Evolutionary conservation across 768 basidiomycete genomes (phyloP), one percentile per base, ranked within the genome.

Genomic region (Boletus huronensis): DNA sequence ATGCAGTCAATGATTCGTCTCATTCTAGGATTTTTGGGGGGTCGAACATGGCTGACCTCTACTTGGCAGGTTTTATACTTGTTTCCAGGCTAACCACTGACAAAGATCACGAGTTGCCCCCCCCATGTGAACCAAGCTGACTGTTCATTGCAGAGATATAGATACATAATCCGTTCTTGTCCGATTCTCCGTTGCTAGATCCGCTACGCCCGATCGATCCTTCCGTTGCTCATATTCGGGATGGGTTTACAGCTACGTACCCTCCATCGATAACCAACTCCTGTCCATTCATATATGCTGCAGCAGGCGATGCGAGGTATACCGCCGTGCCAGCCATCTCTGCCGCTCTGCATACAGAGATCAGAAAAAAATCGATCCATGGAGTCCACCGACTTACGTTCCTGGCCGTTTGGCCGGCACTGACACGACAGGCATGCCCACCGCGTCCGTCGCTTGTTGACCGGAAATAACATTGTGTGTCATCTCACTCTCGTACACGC

Each of bases 311-410:
- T 7, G 80, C 85, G 6, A 93, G 78, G 66, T 88, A 90, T 6
- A 92, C 77, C 0, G 75, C 88, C 9, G 89, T 88, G 8, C 86
- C 90, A 9, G 87, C 88, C 72, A 90, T 84, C 64, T 92, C 90
- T 55, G 79, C 75, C 1, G 78, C 82, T 40, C 89, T 90, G 48
- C 13, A 35, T 31, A 47, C 42, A 48, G 26, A 16, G 21, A 56
- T 56, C 21, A 53, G 54, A 40, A 51, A 43, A n/a, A n/a, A n/a
- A n/a, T n/a, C n/a, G n/a, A n/a, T n/a, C n/a, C n/a, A n/a, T 39
- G 5, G 32, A 32, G 2, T 16, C n/a, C 19, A 36, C 26, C 11
- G n/a, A 81, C 85, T 74, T 58, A 88, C 88, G 76, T 78, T 74
- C 90, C 90, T 29, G 82, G 70, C 31, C 88, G 74, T 52, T 72